phyloP scores from a whole-genome alignment of 129 eudicot species.

The Lonicera japonica region DNA sequence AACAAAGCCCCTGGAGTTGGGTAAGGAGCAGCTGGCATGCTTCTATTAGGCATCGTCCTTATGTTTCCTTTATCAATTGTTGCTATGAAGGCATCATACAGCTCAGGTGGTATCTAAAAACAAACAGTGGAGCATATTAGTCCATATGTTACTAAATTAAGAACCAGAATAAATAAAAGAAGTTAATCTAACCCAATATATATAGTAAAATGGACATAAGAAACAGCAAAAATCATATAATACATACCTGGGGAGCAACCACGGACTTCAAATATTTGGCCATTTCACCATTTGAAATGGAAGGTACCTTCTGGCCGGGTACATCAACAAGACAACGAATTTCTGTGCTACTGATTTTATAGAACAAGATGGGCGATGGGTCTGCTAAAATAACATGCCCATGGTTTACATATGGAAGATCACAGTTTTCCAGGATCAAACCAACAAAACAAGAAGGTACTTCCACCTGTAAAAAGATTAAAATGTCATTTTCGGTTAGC shows the following conservation, averaged over 20 bases:
- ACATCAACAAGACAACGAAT: conserved; percentile 27
- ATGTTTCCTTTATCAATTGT: conserved; percentile 23
- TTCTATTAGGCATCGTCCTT: conserved; percentile 24
- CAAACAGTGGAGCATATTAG: background rate
- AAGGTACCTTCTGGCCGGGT: conserved; percentile 27
- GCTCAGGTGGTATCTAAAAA: conserved; percentile 20
- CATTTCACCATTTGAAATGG: conserved; percentile 23
- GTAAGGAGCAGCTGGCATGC: conserved; percentile 26
- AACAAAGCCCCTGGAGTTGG: conserved; percentile 24
- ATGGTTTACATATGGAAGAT: conserved; percentile 23
- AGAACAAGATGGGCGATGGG: conserved; percentile 27
- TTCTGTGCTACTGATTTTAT: conserved; percentile 27
- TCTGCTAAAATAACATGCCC: conserved; percentile 28
- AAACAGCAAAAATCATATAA: background rate
- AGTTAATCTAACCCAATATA: too few species aligned
- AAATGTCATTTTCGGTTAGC: background rate
- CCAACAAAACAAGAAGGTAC: conserved; percentile 32
- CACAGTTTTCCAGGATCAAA: conserved; percentile 20
- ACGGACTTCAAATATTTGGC: conserved; percentile 18
- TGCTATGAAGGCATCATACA: conserved; percentile 18
- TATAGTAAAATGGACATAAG: too few species aligned
- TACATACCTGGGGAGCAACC: conserved; percentile 26
- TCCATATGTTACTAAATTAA: background rate
- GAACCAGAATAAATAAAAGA: too few species aligned
- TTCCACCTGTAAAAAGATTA: conserved; percentile 17